These are phyloP conservation scores for Cutaneotrichosporon arboriforme DNA, from an alignment of 1,284 basidiomycete genomes.

Conservation along the genomic window DNA sequence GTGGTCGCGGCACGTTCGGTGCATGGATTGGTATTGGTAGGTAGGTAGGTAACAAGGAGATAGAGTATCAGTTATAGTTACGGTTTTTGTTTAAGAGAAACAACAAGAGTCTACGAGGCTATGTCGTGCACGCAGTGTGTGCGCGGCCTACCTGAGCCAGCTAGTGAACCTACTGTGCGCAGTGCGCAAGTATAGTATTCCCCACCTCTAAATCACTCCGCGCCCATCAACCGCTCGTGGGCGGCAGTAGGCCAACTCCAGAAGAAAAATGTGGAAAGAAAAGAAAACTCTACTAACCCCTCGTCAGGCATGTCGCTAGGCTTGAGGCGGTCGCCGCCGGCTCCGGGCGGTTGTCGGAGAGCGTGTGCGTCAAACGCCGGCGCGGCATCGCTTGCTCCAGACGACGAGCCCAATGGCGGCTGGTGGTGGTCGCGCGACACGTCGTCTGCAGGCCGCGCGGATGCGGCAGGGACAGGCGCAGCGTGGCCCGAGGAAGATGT, in stretches of 20 bases:
- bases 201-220: too few species aligned
- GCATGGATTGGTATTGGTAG: constrained; percentile 8
- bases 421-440: not conserved
- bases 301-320: constrained; percentile 97
- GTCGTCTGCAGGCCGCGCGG: not conserved
- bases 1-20: constrained; percentile 1
- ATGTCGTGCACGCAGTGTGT: constrained; percentile 2
- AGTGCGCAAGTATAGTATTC: not conserved
- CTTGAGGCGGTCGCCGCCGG: constrained; percentile 51
- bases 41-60: constrained; percentile 1
- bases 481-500: not conserved
- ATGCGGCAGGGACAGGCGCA: not conserved
- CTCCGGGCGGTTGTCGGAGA: not conserved
- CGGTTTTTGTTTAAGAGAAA: constrained; percentile 1
- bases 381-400: not conserved
- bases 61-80: constrained; percentile 14
- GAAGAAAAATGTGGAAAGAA: not conserved
- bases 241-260: not conserved
- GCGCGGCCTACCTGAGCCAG: constrained; percentile 9
- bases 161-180: not conserved
- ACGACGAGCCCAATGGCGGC: not conserved
- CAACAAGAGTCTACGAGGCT: not conserved
- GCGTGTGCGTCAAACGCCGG: constrained; percentile 3
- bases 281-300: constrained; percentile 69
- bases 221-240: too few species aligned